A percentile compares a stretch with the other conserved stretches of the same genome.
phyloP scores from a whole-genome alignment of 768 basidiomycete species.

The Collybia sordida region DNA sequence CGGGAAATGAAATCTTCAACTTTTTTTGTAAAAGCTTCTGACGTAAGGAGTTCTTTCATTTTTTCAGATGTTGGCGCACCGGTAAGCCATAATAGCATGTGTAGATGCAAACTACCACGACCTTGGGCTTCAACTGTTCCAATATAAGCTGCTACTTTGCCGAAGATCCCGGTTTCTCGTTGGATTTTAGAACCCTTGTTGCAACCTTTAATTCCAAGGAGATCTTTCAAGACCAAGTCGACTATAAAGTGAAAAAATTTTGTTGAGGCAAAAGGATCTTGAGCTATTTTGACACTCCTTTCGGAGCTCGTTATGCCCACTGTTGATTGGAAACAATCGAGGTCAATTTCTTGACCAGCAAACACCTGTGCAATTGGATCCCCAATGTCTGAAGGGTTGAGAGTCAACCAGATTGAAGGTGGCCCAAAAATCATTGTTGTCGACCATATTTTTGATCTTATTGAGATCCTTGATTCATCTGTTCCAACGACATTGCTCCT shows the following conservation, averaged over 20 bases:
- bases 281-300: constrained; percentile 26
- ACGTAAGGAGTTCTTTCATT: constrained; percentile 22
- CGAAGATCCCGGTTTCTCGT: constrained; percentile 27
- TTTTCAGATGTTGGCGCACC: constrained; percentile 26
- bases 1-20: constrained; percentile 27
- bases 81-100: constrained; percentile 31
- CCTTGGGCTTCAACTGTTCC: constrained; percentile 40
- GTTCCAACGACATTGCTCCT: constrained; percentile 25
- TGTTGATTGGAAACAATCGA: constrained; percentile 31
- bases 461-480: constrained; percentile 23
- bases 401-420: constrained; percentile 40
- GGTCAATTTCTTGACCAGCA: constrained; percentile 39
- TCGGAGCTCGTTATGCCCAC: constrained; percentile 20
- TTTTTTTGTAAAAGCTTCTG: constrained; percentile 22
- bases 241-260: constrained; percentile 40
- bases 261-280: constrained; percentile 40
- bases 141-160: constrained; percentile 29
- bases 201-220: constrained; percentile 37
- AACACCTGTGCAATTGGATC: constrained; percentile 46
- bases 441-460: constrained; percentile 35
- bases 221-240: constrained; percentile 19
- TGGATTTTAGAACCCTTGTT: constrained; percentile 15
- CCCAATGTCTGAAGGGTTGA: constrained; percentile 39
- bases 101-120: constrained; percentile 33
- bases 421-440: constrained; percentile 25